Evolutionary conservation across 1,284 basidiomycete genomes (phyloP).

Genomic region (Fomitopsis pinicola): DNA sequence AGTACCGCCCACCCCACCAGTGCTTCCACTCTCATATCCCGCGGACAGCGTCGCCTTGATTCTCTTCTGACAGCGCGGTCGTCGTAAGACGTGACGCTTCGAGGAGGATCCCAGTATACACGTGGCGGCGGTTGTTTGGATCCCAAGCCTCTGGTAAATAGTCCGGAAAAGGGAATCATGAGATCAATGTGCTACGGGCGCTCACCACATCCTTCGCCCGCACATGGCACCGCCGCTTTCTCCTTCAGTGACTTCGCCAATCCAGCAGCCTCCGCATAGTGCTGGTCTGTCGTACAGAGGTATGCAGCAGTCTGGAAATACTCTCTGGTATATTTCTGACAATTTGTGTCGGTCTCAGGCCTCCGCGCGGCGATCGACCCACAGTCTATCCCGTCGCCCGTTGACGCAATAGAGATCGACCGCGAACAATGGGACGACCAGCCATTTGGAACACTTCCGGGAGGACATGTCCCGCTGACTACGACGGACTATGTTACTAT

Average conservation of each 20-base stretch:
- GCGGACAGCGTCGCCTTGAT: too few relatives aligned
- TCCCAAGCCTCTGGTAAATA: conserved; percentile 3
- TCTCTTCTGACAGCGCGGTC: too few relatives aligned
- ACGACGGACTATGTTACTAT: conserved; percentile 87
- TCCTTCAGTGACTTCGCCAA: conserved; percentile 34
- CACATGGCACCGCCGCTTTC: conserved; percentile 4
- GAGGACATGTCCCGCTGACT: conserved; percentile 75
- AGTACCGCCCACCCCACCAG: too few relatives aligned
- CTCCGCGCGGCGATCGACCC: conserved; percentile 85
- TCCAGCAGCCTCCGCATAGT: conserved; percentile 80
- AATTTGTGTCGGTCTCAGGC: conserved; percentile 35
- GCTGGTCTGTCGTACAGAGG: conserved; percentile 68
- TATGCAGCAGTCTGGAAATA: conserved; percentile 16
- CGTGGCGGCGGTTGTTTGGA: conserved; percentile 24
- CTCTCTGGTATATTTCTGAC: background rate
- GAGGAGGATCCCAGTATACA: background rate
- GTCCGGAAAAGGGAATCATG: background rate
- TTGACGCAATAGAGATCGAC: conserved; percentile 82
- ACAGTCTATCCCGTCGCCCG: conserved; percentile 88
- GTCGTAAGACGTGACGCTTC: too few relatives aligned
- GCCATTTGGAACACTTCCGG: conserved; percentile 74
- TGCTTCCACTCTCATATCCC: too few relatives aligned
- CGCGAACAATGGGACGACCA: conserved; percentile 80
- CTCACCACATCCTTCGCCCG: background rate
- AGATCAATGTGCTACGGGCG: background rate